Percentiles rank a stretch among this genome's conserved stretches.
phyloP scores from a whole-genome alignment of 345 rosid species.

The Mangifera indica region DNA sequence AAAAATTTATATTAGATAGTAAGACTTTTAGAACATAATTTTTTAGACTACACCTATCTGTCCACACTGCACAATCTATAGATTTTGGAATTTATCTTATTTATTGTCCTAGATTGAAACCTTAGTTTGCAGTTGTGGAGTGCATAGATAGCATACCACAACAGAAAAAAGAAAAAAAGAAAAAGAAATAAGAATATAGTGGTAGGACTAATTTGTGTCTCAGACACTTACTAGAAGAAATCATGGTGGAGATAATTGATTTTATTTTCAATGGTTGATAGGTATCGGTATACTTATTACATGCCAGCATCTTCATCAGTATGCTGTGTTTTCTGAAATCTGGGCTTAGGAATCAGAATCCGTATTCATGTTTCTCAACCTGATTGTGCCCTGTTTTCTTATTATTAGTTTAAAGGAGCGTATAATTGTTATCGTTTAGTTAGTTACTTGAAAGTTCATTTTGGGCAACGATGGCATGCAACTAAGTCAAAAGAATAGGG shows the following conservation, averaged over 20 bases:
- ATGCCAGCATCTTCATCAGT: background rate
- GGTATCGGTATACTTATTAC: background rate
- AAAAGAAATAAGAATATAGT: too few relatives aligned
- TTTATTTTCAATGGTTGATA: conserved; percentile 1
- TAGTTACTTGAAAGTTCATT: too few relatives aligned
- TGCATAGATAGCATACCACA: too few relatives aligned
- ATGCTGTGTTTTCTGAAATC: background rate
- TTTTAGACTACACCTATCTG: conserved; percentile 98
- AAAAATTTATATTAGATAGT: too few relatives aligned
- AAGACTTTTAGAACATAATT: too few relatives aligned
- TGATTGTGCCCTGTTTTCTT: background rate
- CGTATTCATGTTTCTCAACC: background rate
- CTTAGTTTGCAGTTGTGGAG: background rate
- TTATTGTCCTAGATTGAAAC: background rate
- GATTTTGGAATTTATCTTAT: background rate
- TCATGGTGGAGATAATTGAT: background rate
- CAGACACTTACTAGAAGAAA: background rate
- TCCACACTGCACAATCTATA: conserved; percentile 55
- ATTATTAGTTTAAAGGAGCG: too few relatives aligned
- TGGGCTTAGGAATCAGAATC: background rate
- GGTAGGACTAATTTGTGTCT: background rate
- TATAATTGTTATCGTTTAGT: too few relatives aligned
- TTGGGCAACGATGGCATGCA: too few relatives aligned
- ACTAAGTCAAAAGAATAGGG: too few relatives aligned
- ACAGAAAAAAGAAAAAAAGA: too few relatives aligned